phyloP scores from a whole-genome alignment of 2,329 filamentous ascomycete genomes.

The Hirsutella thompsonii region DNA sequence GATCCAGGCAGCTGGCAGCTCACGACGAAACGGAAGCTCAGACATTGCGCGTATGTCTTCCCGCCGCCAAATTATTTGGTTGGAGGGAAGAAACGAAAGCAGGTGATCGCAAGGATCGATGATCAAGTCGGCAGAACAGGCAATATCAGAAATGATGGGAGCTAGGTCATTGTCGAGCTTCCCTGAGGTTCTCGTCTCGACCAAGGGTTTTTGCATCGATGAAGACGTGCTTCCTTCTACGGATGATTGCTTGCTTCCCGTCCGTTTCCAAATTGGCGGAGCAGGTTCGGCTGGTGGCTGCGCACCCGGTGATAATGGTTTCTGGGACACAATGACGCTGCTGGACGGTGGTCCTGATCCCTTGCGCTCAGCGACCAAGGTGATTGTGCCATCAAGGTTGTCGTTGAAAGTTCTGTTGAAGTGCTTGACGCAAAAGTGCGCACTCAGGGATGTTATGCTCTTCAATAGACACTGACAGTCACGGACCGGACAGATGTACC shows the following conservation, averaged over 20 bases:
- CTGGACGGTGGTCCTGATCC: conserved; percentile 11
- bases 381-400: conserved; percentile 26
- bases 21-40: conserved; percentile 9
- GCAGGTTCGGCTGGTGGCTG: conserved; percentile 4
- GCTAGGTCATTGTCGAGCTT: neutral
- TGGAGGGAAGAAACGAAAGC: conserved; percentile 8
- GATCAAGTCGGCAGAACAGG: neutral
- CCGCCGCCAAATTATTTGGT: conserved; percentile 9
- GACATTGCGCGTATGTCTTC: conserved; percentile 13
- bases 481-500: conserved; percentile 24
- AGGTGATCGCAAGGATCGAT: conserved; percentile 10
- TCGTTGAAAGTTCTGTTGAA: conserved; percentile 20
- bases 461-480: conserved; percentile 18
- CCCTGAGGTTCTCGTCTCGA: neutral
- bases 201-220: neutral
- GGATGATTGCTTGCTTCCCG: too few relatives aligned
- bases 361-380: conserved; percentile 13
- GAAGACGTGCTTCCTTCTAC: neutral
- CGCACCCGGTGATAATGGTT: conserved; percentile 8
- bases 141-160: neutral
- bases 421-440: conserved; percentile 14
- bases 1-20: conserved; percentile 15
- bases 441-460: conserved; percentile 9
- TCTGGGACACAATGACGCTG: conserved; percentile 15
- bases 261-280: neutral